These are phyloP conservation scores for Chrysochromulina parva DNA, from an alignment of 78 protist species.

Conservation along the genomic window DNA sequence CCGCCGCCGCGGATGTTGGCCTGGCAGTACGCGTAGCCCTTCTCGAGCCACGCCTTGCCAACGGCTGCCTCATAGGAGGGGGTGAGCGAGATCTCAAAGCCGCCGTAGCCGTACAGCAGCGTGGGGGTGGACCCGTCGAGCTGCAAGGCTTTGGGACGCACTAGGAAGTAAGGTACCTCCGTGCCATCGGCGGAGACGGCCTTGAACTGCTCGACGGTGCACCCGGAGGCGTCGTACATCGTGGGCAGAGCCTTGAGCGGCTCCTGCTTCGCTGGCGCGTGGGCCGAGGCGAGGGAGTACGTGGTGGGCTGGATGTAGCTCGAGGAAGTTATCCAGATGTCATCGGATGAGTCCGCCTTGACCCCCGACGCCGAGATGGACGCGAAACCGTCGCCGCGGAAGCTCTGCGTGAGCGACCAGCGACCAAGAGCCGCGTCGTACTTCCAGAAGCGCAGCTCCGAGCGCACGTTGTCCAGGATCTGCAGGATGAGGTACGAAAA, in stretches of 20 bases:
- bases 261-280: neutral
- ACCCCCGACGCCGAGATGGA: neutral
- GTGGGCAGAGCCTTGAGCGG: neutral
- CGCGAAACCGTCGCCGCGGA: too few species aligned
- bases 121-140: too few species aligned
- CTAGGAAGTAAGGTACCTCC: neutral
- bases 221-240: neutral
- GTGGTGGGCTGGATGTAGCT: neutral
- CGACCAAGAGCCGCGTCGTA: too few species aligned
- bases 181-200: conserved; percentile 6
- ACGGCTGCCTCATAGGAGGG: conserved; percentile 23
- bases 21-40: too few species aligned
- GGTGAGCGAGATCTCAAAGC: conserved; percentile 66
- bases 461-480: neutral
- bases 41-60: neutral
- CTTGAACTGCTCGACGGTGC: neutral
- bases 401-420: too few species aligned
- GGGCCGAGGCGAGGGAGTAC: neutral
- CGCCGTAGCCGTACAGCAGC: too few species aligned
- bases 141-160: neutral
- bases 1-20: conserved; percentile 94
- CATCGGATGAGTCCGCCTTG: neutral
- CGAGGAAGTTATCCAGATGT: neutral
- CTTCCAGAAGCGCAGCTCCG: neutral
- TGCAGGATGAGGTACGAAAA: neutral